Conservation (phyloP, 2,329 filamentous ascomycete species). For the Penicillium sp. region DNA sequence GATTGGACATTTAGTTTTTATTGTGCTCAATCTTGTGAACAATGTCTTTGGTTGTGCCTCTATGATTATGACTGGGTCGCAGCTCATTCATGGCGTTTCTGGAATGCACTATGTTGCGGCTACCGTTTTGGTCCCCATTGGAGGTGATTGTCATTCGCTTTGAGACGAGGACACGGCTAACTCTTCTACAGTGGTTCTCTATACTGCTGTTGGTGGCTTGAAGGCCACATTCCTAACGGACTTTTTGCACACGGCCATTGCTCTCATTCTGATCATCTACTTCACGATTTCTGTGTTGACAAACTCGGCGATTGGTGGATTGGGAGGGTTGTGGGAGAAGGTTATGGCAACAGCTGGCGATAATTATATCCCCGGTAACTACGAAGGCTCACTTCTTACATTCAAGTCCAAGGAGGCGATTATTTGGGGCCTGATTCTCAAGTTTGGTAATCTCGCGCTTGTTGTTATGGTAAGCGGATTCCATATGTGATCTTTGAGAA, state of each 20-base stretch:
- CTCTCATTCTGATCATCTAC: conserved; percentile 49
- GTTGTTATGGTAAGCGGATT: conserved; percentile 45
- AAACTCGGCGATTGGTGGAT: conserved; percentile 42
- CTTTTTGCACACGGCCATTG: conserved; percentile 48
- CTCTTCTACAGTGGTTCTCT: conserved; percentile 41
- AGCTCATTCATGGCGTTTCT: conserved; percentile 47
- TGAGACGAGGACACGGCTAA: not conserved
- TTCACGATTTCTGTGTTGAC: conserved; percentile 48
- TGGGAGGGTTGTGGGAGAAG: conserved; percentile 47
- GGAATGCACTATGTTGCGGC: conserved; percentile 50
- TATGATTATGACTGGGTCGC: conserved; percentile 48
- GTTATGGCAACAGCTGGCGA: conserved; percentile 42
- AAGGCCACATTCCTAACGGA: conserved; percentile 52
- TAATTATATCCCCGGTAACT: conserved; percentile 47
- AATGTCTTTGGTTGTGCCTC: conserved; percentile 47
- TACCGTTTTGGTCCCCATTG: conserved; percentile 46
- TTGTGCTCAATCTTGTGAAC: conserved; percentile 42
- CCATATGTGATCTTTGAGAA: not conserved
- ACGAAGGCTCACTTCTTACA: conserved; percentile 47
- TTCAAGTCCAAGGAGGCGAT: conserved; percentile 48
- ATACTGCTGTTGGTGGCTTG: conserved; percentile 49
- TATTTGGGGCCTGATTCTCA: conserved; percentile 47
- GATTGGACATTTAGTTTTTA: conserved; percentile 41
- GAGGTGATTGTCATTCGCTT: conserved; percentile 32
- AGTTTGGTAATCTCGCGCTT: conserved; percentile 49